Base-by-base conservation (phyloP, 306 rosid species). In the Prunus davidiana region DNA sequence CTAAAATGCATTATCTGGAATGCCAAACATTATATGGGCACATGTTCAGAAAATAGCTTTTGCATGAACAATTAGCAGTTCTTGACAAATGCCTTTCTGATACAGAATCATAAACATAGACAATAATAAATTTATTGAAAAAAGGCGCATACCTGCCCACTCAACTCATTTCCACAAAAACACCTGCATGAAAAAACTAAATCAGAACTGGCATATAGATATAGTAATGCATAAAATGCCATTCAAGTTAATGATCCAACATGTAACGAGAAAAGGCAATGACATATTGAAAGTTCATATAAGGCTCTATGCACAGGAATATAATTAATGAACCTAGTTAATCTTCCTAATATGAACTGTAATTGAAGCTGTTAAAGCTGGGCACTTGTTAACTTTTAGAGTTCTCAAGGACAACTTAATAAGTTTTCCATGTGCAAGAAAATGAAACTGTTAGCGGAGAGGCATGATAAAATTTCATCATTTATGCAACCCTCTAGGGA, bases 161-260 rank as follows among this genome's bases (percentile, higher is more conserved):
- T 79, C 77, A 89, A 80, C 73, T 92, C 99, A 54, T 77, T 90
- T 76, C 96, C 97, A 78, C 82, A 61, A 20, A 92, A 87, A 79
- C 64, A 84, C 85, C 99, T 95, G 89, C 71, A 88, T 24, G 41
- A 67, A 75, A 82, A 55, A 76, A 43, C 73, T 32, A 79, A 73
- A 80, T 88, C 67, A 88, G 79, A 80, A 74, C 34, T 60, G 8
- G 12, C 65, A 72, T 38, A 82, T n/a, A 14, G 54, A 8, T 27
- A 16, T n/a, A 19, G 58, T 41, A 50, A n/a, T 54, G 63, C 63
- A 58, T 18, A 69, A 47, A 45, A 80, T 76, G 25, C 18, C 49
- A 58, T 64, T 25, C 14, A 47, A 41, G 66, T 41, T 74, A 12
- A 71, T 15, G 7, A 56, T 43, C 28, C 58, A 63, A n/a, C 50